Percentiles rank a stretch among this genome's conserved stretches.
Conservation (phyloP, 805 yeast species). For the Pichia eremophila region DNA sequence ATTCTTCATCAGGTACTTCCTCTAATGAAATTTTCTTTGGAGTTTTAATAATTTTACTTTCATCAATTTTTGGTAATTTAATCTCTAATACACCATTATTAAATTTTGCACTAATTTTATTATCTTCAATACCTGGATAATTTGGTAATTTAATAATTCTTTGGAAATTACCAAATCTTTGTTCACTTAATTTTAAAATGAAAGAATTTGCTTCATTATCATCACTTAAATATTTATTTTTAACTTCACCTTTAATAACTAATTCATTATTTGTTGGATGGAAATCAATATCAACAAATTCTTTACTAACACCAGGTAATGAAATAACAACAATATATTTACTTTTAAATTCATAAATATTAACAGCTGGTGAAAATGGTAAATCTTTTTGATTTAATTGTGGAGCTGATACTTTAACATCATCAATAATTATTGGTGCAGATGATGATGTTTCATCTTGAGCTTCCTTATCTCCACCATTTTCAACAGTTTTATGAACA, state of each 20-base stretch:
- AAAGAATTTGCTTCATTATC: constrained; percentile 26
- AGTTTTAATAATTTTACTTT: constrained; percentile 8
- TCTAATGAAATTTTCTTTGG: constrained; percentile 21
- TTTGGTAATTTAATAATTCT: constrained; percentile 49
- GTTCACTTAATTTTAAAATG: constrained; percentile 39
- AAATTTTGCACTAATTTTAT: constrained; percentile 43
- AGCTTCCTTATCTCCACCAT: constrained; percentile 2
- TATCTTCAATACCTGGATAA: constrained; percentile 43
- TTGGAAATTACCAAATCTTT: constrained; percentile 48
- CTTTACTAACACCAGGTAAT: constrained; percentile 49
- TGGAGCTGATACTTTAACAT: constrained; percentile 4
- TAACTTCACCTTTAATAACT: constrained; percentile 41
- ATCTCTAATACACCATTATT: constrained; percentile 46
- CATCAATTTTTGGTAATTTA: constrained; percentile 35
- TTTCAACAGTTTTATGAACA: constrained; percentile 12
- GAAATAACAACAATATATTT: constrained; percentile 41
- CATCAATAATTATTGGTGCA: constrained; percentile 2
- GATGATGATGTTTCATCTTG: not conserved
- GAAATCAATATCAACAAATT: constrained; percentile 45
- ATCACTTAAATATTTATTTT: constrained; percentile 29
- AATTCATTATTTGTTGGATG: constrained; percentile 50
- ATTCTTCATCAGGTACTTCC: constrained; percentile 25
- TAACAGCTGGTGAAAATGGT: constrained; percentile 51
- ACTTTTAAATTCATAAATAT: constrained; percentile 42
- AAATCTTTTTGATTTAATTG: constrained; percentile 18